Evolutionary conservation across 192 early-diverging fungal species (phyloP), one percentile per base, ranked within the genome.

Genomic region (Dissophora ornata): DNA sequence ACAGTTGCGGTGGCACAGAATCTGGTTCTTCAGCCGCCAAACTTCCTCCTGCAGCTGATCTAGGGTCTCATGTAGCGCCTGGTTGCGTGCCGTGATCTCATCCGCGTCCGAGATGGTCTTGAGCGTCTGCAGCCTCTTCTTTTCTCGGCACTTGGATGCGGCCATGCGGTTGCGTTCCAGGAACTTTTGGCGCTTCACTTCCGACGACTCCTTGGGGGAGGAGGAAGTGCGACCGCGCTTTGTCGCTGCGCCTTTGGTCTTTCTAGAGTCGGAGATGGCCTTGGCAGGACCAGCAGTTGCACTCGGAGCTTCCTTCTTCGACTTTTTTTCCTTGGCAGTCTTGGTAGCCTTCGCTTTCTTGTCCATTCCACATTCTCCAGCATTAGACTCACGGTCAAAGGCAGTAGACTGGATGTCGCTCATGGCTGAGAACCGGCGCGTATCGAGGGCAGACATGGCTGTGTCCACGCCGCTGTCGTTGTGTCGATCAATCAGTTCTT

Each of bases 121-220:
- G 15, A 77, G 52, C 0, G 73, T 77, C 51, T 77, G 73, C 6
- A 77, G 46, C 28, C 73, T 45, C 59, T 77, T 77, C 53, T 77
- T 77, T 21, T 77, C 73, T 13, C 73, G 73, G 30, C 73, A 77
- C 36, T 62, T 67, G 21, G 63, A 55, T 1, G 73, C 73, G 4
- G 79, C 79, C 63, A 67, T 71, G 41, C 79, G 79, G 36, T 80
- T 80, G 16, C 79, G 69, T 46, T 80, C 79, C 22, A 80, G 32
- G 34, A 80, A 80, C 33, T 62, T 62, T 25, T 69, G 79, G 2
- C 79, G 69, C 38, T 80, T 80, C 25, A 38, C 26, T 49, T 80
- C 79, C 1, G 45, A 49, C 1, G 46, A 34, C 0, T 59, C 50
- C 47, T 77, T 77, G 5, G 58, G 73, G 16, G 62, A 51, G 32